Base-by-base conservation (phyloP, 2,329 filamentous ascomycete genomes). In the Fusarium papillatum region DNA sequence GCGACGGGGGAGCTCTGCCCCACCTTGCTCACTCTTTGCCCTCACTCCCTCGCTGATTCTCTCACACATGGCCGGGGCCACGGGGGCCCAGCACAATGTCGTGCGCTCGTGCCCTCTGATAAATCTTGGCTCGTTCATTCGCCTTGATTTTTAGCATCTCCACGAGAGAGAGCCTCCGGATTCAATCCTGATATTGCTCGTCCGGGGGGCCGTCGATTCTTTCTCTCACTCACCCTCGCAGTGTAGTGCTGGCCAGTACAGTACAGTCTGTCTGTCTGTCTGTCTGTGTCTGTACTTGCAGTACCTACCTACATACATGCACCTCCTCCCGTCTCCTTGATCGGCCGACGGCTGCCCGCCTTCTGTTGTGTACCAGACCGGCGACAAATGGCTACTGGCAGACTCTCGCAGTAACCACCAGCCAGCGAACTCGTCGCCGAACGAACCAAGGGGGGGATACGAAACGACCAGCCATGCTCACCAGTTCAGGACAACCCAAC, bases 51-150 rank as follows among this genome's bases (percentile, higher is more conserved):
- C 67, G 69, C 73, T 71, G 76, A 75, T 74, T 73, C 76, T 68
- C 75, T 73, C 78, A 79, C 77, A 78, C 78, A 76, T 76, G 76
- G 75, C 78, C 75, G 67, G 72, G 76, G 75, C 75, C 78, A 75
- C 71, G 75, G 74, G 77, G 78, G 69, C 70, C 78, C 74, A 76
- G 77, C 77, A 80, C 78, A 77, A 80, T 80, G 78, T 80, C 77
- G 77, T 79, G 78, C 71, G 74, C 77, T 80, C 77, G 78, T 80
- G 78, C 71, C 74, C 77, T 75, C 78, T 72, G 76, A 80, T 80
- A 80, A 80, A 80, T 79, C 78, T 78, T 78, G 79, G 75, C 74
- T 78, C 73, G 69, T 76, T 76, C 78, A 80, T 76, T 79, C 73
- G 72, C 73, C 69, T 79, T 75, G 76, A 78, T 76, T 77, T 77